These are phyloP conservation scores for Coniophora puteana DNA, from an alignment of 1,284 basidiomycete species.

Conservation along the genomic window DNA sequence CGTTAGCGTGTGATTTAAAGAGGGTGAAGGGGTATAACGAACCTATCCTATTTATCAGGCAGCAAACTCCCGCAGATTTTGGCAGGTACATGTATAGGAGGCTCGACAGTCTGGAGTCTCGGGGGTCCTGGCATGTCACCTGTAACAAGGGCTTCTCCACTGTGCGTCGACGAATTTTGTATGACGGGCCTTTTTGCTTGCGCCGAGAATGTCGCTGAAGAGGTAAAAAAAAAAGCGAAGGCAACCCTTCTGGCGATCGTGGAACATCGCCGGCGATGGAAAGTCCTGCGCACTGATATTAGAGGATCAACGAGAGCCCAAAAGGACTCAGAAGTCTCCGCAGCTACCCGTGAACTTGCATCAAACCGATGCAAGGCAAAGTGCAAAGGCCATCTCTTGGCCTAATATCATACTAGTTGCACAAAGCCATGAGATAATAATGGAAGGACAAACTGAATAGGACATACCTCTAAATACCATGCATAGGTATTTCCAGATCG, in stretches of 20 bases:
- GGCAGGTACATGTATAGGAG: conserved; percentile 43
- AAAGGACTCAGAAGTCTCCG: too few species aligned
- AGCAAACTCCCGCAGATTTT: conserved; percentile 65
- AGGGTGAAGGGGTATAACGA: conserved; percentile 12
- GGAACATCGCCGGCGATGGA: too few species aligned
- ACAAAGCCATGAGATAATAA: too few species aligned
- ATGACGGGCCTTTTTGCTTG: conserved; percentile 86
- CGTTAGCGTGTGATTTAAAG: not conserved
- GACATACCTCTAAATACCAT: too few species aligned
- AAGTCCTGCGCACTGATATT: too few species aligned
- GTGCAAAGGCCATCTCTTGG: conserved; percentile 44
- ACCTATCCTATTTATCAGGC: conserved; percentile 76
- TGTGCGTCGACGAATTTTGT: conserved; percentile 83
- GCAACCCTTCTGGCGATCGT: too few species aligned
- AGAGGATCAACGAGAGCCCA: too few species aligned
- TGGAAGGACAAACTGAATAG: too few species aligned
- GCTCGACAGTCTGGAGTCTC: conserved; percentile 46
- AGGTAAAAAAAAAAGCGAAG: too few species aligned
- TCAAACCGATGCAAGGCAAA: conserved; percentile 46
- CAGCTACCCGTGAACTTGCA: conserved; percentile 54
- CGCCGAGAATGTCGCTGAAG: conserved; percentile 96
- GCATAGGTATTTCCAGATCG: too few species aligned
- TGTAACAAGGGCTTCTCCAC: conserved; percentile 64
- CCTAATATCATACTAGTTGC: too few species aligned
- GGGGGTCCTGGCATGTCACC: conserved; percentile 57